Percentiles rank a stretch among this genome's conserved stretches.
Evolutionary conservation across 2,329 filamentous ascomycete species (phyloP).

Genomic region (Helotiales sp.): DNA sequence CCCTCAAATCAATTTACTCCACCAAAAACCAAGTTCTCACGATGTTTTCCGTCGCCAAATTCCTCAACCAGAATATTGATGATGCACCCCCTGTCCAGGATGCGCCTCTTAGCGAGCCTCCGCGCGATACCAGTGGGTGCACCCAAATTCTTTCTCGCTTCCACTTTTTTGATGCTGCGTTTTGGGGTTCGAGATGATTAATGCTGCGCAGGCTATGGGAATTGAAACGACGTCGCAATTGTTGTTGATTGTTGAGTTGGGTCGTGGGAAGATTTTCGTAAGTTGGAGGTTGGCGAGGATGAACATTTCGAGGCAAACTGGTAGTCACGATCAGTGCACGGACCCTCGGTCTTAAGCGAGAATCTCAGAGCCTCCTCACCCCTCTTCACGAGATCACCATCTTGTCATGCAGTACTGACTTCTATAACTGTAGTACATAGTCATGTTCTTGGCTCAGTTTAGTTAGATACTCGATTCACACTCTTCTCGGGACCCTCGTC

Average conservation of each 20-base stretch:
- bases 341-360: neutral
- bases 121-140: neutral
- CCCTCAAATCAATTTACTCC: constrained; percentile 1
- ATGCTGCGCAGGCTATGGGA: constrained; percentile 8
- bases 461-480: no score
- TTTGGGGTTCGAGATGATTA: constrained; percentile 8
- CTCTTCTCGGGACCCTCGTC: no score
- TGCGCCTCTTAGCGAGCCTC: neutral
- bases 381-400: neutral
- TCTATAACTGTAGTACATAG: no score
- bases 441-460: no score
- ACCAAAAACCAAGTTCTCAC: neutral
- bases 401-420: neutral
- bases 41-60: constrained; percentile 3
- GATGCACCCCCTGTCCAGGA: neutral
- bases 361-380: neutral
- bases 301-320: neutral
- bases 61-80: constrained; percentile 8
- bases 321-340: neutral
- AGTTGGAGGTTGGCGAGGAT: neutral
- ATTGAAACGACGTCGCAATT: constrained; percentile 7
- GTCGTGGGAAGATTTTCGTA: constrained; percentile 10
- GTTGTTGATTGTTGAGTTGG: neutral
- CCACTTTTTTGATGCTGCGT: constrained; percentile 1
- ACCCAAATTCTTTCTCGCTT: constrained; percentile 6